Percentiles rank a stretch among this genome's conserved stretches.
Conservation (phyloP, 805 yeast species). For the Debaryomyces prosopidis region DNA sequence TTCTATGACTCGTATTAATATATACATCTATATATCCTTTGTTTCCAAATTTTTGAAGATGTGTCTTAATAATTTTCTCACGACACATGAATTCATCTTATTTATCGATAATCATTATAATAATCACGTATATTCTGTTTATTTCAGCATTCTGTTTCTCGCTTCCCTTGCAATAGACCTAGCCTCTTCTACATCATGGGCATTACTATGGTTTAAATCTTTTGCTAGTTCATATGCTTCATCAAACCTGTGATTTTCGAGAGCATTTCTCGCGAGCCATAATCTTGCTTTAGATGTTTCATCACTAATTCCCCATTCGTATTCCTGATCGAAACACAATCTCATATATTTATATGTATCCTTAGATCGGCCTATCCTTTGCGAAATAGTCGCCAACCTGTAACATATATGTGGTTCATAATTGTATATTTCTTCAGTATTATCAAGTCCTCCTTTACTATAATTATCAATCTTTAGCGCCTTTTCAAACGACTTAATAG, state of each 20-base stretch:
- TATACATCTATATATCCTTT: not conserved
- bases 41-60: not conserved
- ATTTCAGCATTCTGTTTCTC: constrained; percentile 46
- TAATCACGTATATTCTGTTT: not conserved
- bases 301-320: constrained; percentile 64
- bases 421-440: constrained; percentile 4
- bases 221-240: constrained; percentile 73
- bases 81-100: not conserved
- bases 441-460: constrained; percentile 13
- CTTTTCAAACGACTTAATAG: constrained; percentile 78
- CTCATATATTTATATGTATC: constrained; percentile 65
- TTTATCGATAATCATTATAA: not conserved
- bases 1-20: not conserved
- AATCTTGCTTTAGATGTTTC: constrained; percentile 78
- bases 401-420: constrained; percentile 53
- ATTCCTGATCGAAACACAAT: constrained; percentile 64
- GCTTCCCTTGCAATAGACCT: constrained; percentile 80
- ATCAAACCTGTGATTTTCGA: constrained; percentile 56
- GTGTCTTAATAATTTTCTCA: not conserved
- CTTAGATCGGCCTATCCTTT: constrained; percentile 50
- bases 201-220: constrained; percentile 66
- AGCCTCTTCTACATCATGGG: constrained; percentile 88
- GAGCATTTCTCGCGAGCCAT: constrained; percentile 79
- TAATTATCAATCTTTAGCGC: constrained; percentile 59
- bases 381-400: constrained; percentile 69